Evolutionary conservation across 805 yeast genomes (phyloP).

Genomic region (Candida golubevii): DNA sequence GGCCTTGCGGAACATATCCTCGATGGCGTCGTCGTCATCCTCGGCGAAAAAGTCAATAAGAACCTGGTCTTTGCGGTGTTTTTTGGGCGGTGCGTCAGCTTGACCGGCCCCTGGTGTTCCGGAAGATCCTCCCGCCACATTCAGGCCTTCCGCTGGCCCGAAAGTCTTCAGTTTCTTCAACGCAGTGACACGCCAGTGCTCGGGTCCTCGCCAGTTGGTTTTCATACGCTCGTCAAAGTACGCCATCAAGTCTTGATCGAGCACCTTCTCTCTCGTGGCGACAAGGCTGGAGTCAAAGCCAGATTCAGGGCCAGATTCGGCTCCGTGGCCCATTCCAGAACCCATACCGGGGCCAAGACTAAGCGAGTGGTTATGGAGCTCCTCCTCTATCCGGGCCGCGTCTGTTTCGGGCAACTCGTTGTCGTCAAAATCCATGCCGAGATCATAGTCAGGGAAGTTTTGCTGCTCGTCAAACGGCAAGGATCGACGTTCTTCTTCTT

Average conservation of each 20-base stretch:
- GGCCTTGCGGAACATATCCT: conserved; percentile 31
- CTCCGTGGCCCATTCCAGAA: not conserved
- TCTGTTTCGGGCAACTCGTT: conserved; percentile 7
- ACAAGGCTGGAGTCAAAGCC: not conserved
- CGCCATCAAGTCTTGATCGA: conserved; percentile 66
- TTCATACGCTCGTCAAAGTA: conserved; percentile 73
- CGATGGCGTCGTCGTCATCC: conserved; percentile 26
- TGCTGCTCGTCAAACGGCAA: not conserved
- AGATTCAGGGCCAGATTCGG: not conserved
- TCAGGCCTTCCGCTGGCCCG: conserved; percentile 5
- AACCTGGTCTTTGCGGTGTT: conserved; percentile 21
- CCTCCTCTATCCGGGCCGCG: conserved; percentile 3
- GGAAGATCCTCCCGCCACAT: not conserved
- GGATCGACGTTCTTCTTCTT: conserved; percentile 5
- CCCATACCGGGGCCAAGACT: not conserved
- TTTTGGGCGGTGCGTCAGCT: conserved; percentile 9
- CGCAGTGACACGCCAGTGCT: conserved; percentile 75
- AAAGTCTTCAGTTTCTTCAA: conserved; percentile 39
- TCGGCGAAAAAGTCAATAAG: conserved; percentile 32
- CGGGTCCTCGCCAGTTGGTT: conserved; percentile 83
- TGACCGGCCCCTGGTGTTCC: not conserved
- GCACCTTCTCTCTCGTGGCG: conserved; percentile 19
- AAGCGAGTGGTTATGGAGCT: conserved; percentile 3
- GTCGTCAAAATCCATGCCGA: conserved; percentile 18
- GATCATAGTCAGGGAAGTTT: conserved; percentile 19